Base-by-base conservation (phyloP, 305 asterid genomes). In the Fraxinus nigra region DNA sequence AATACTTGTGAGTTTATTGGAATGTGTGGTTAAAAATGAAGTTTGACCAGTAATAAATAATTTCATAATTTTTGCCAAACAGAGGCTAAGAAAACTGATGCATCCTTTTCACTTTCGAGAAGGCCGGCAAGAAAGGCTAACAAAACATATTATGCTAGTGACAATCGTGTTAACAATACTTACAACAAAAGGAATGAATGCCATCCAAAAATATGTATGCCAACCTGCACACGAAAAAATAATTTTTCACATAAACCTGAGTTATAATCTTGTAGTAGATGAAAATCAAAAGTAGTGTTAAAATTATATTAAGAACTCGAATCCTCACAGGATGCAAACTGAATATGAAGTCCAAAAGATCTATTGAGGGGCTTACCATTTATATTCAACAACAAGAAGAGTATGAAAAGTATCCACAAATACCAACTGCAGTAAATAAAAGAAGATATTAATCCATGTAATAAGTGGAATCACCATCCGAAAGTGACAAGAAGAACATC, bases 121-220 rank as follows among this genome's bases (percentile, higher is more conserved):
- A 46, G 14, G 56, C 1, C 0, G 14, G 72, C 30, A 24, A 24
- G 16, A 63, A 2, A 22, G 6, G 35, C 35, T 65, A 26, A 26
- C 16, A 51, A 69, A 79, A 75, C 34, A 30, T 63, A 26, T 65
- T 63, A 26, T 65, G 34, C 35, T 3, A 65, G 2, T 63, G 33
- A 63, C 13, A 65, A 65, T 9, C 8, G 16, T 65, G 73, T 26
- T 9, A 9, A 63, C 63, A 38, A 76, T 79, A 89, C 99, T 92
- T 86, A 92, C 98, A 67, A 84, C 6, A 63, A 95, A 91, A 54
- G 98, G 98, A 82, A 95, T 0, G 75, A 94, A 95, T 7, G 97
- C 97, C 4, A 95, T 92, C 99, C 97, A 95, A 82, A 93, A 94
- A 87, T 94, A 94, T 34, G 97, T 93, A 85, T 95, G 97, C 98